Percentiles rank a stretch among this genome's conserved stretches.
Evolutionary conservation across 2,329 filamentous ascomycete species (phyloP).

Genomic region (Colletotrichum tropicale): DNA sequence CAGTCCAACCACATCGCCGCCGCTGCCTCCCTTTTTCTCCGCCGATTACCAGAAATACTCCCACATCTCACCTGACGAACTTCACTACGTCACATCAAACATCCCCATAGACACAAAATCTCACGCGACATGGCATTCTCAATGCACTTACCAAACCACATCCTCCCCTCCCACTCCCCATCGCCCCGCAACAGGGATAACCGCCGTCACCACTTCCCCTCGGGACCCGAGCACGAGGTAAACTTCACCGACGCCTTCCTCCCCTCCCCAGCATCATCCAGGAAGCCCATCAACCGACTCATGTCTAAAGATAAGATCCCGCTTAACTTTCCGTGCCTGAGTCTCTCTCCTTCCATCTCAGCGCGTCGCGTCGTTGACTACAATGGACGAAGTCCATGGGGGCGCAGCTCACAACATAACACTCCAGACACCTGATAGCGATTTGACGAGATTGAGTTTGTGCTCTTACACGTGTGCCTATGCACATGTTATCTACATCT

Average conservation of each 20-base stretch:
- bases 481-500: not conserved
- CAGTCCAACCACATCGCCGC: too few relatives aligned
- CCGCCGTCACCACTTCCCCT: not conserved
- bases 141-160: not conserved
- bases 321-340: not conserved
- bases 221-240: not conserved
- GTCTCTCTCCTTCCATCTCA: not conserved
- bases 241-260: not conserved
- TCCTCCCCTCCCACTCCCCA: not conserved
- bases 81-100: too few relatives aligned
- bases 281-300: not conserved
- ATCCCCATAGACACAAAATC: too few relatives aligned
- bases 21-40: too few relatives aligned
- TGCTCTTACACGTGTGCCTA: not conserved
- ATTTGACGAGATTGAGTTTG: not conserved
- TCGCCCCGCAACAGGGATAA: not conserved
- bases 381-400: accelerated
- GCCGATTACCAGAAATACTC: too few relatives aligned
- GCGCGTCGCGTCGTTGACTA: not conserved
- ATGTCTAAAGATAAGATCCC: not conserved
- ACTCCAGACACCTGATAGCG: not conserved
- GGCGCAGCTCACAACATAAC: not conserved
- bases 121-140: not conserved
- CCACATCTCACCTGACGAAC: too few relatives aligned
- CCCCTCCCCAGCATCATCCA: not conserved